Percentiles rank a stretch among this genome's conserved stretches.
phyloP scores from a whole-genome alignment of 2,329 filamentous ascomycete genomes.

The Dryadomyces sulphureus region DNA sequence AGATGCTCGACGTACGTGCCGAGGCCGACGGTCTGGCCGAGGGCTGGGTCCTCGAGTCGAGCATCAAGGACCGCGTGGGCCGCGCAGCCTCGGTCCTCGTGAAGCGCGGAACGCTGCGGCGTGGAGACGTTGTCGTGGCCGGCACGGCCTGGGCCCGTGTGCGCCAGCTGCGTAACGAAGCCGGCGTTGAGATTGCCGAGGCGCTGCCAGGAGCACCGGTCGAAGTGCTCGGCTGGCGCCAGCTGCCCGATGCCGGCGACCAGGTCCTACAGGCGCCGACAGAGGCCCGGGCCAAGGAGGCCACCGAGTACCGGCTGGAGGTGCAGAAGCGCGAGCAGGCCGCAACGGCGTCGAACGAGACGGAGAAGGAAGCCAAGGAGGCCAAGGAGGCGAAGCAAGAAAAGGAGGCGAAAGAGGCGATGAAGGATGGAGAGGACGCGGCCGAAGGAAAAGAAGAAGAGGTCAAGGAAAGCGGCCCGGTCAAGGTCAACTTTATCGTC shows the following conservation, averaged over 20 bases:
- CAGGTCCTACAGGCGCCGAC: slow-evolving; percentile 70
- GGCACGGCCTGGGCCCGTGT: slow-evolving; percentile 80
- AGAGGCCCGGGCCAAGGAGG: slow-evolving; percentile 64
- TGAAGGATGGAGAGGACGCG: slow-evolving; percentile 17
- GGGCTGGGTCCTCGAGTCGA: slow-evolving; percentile 88
- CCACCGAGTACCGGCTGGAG: slow-evolving; percentile 62
- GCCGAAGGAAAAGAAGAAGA: slow-evolving; percentile 12
- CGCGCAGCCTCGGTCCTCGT: slow-evolving; percentile 82
- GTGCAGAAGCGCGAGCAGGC: slow-evolving; percentile 56
- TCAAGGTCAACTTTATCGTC: slow-evolving; percentile 64
- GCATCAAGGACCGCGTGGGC: slow-evolving; percentile 62
- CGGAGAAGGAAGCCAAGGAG: slow-evolving; percentile 47
- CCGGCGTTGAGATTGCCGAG: slow-evolving; percentile 54
- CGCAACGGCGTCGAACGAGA: slow-evolving; percentile 63
- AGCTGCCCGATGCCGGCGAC: slow-evolving; percentile 68
- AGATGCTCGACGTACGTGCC: slow-evolving; percentile 81
- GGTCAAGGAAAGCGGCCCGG: slow-evolving; percentile 19
- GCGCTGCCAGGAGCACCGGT: slow-evolving; percentile 81
- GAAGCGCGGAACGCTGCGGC: slow-evolving; percentile 68
- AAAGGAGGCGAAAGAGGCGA: slow-evolving; percentile 21
- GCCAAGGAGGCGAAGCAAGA: slow-evolving; percentile 26
- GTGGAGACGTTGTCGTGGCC: slow-evolving; percentile 73
- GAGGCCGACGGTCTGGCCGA: slow-evolving; percentile 65
- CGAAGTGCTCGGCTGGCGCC: slow-evolving; percentile 89
- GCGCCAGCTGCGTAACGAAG: slow-evolving; percentile 73